phyloP scores from a whole-genome alignment of 495 filamentous ascomycete genomes.

The Tetracladium marchalianum region DNA sequence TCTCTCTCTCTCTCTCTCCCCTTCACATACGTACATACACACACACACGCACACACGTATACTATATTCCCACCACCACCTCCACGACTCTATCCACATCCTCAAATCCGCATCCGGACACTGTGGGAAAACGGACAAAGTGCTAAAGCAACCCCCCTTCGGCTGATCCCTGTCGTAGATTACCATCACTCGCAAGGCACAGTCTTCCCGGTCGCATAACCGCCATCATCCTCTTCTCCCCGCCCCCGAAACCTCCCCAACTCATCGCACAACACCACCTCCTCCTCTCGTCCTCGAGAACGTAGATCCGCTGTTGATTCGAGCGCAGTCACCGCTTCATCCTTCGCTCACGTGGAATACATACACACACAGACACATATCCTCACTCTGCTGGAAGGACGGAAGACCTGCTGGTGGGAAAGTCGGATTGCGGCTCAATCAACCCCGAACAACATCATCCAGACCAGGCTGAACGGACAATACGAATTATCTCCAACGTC shows the following conservation, averaged over 20 bases:
- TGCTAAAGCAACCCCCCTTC: no score
- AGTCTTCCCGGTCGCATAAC: conserved; percentile 11
- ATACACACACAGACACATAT: neutral
- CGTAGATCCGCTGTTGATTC: neutral
- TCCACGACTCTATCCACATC: neutral
- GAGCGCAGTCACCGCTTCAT: neutral
- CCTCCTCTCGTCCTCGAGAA: neutral
- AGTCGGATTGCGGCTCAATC: conserved; percentile 5
- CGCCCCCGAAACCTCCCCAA: neutral
- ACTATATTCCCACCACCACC: no score
- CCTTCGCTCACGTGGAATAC: neutral
- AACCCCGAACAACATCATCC: conserved; percentile 2
- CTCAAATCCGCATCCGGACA: neutral
- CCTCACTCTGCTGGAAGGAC: neutral
- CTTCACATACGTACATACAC: no score
- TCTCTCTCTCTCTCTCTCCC: no score
- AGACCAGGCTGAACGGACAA: neutral
- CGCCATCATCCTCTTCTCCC: neutral
- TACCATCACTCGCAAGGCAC: neutral
- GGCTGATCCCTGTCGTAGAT: conserved; percentile 7
- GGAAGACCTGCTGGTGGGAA: neutral
- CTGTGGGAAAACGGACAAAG: neutral
- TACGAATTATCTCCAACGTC: conserved; percentile 8
- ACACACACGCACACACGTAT: no score
- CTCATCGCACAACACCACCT: neutral